Conservation (phyloP, 1,284 basidiomycete genomes). For the Trametes pubescens region DNA sequence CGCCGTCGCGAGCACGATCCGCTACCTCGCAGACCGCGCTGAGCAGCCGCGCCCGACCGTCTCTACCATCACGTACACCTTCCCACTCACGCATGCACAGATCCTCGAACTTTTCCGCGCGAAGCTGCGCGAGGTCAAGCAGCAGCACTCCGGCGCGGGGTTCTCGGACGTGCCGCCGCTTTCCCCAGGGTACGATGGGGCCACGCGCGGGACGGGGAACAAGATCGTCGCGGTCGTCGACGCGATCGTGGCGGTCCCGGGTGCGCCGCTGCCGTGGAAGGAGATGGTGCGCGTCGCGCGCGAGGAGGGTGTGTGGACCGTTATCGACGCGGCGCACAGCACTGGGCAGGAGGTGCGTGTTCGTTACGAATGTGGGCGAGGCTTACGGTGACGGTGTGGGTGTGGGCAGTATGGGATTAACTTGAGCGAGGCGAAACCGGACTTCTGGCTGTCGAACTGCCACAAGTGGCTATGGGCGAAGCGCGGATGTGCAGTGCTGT, state of each 20-base stretch:
- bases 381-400: neutral
- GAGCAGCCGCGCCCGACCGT: constrained; percentile 35
- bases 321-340: constrained; percentile 88
- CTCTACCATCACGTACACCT: constrained; percentile 32
- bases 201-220: constrained; percentile 38
- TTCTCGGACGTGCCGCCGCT: constrained; percentile 38
- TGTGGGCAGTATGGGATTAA: constrained; percentile 57
- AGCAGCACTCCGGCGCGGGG: constrained; percentile 41
- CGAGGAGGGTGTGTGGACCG: constrained; percentile 70
- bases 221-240: constrained; percentile 83
- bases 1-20: constrained; percentile 63
- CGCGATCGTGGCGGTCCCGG: constrained; percentile 75
- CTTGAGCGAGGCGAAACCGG: constrained; percentile 65
- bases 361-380: neutral
- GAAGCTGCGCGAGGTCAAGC: constrained; percentile 46
- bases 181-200: constrained; percentile 21
- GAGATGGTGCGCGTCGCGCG: constrained; percentile 75
- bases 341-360: constrained; percentile 59
- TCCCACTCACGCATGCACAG: constrained; percentile 66
- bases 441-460: constrained; percentile 87
- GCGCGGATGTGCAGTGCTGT: constrained; percentile 76
- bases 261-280: constrained; percentile 82
- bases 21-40: constrained; percentile 64
- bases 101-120: constrained; percentile 66
- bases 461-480: constrained; percentile 89